Base-by-base conservation (phyloP, 163 green algal genomes). In the Coccomyxa subellipsoidea region DNA sequence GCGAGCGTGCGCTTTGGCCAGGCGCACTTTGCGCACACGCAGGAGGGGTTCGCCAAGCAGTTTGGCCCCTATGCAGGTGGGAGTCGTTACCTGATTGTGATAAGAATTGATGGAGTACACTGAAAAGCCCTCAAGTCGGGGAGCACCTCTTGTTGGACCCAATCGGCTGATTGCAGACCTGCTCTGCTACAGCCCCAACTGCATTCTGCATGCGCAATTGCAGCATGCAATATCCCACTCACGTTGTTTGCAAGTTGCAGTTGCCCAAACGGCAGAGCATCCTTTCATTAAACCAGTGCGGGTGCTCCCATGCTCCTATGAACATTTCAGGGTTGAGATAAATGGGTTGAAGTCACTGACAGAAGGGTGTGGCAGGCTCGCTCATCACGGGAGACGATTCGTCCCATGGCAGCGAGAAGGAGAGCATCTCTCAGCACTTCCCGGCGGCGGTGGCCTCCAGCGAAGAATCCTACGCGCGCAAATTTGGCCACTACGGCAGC, bases 21-120 rank as follows among this genome's bases (percentile, higher is more conserved):
- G 27, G 70, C 70, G 10, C 32, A 47, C 34, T 38, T 40, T 10
- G 32, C 70, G n/a, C 9, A n/a, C 32, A 40, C 18, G 2, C 32
- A 40, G 32, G 70, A 40, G 4, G 70, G 70, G 31, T 77, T 77
- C 40, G 70, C 70, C 31, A 7, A 15, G 10, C 32, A 77, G 25
- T 77, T 77, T 12, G 70, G 70, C 32, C 32, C 70, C 32, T 77
- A 77, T 34, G 66, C 66, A 73, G 66, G 66, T 73, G 66, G 21
- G 27, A 12, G 66, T 0, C 27, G 31, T n/a, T 73, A n/a, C 66
- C 18, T 18, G 12, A 29, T 18, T 29, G 12, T 66, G 12, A 12
- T 66, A 18, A 66, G 47, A 66, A 66, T 66, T 12, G 47, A 12
- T 29, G 12, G 47, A 29, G 47, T 66, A 12, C 47, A 66, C 47